Evolutionary conservation across 2,329 filamentous ascomycete species (phyloP).

Genomic region (Cryphonectria nitschkei): DNA sequence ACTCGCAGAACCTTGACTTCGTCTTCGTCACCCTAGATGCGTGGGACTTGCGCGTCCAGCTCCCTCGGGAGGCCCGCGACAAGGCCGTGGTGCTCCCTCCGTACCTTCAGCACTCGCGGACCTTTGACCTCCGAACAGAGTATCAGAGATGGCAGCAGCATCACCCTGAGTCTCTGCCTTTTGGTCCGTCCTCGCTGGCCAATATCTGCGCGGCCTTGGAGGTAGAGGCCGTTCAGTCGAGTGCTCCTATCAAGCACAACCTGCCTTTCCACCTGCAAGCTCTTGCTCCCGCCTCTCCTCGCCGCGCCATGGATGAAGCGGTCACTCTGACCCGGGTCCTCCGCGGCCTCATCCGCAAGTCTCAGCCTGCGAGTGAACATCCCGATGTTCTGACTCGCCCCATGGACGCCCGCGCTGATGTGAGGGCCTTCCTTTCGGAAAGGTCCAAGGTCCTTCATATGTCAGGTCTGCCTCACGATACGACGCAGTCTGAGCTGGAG

Average conservation of each 20-base stretch:
- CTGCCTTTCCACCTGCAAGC: constrained; percentile 97
- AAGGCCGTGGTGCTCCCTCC: constrained; percentile 96
- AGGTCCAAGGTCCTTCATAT: constrained; percentile 98
- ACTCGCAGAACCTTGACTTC: constrained; percentile 91
- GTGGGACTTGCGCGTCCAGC: constrained; percentile 97
- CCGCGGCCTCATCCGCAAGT: constrained; percentile 91
- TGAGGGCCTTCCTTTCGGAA: constrained; percentile 93
- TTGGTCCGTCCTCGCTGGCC: constrained; percentile 90
- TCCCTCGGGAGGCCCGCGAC: constrained; percentile 95
- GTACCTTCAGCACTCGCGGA: constrained; percentile 96
- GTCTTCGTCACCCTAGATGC: constrained; percentile 98
- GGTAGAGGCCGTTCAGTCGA: constrained; percentile 96
- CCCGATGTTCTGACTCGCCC: constrained; percentile 92
- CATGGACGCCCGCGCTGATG: constrained; percentile 95
- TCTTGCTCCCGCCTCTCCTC: constrained; percentile 89
- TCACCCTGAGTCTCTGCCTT: constrained; percentile 95
- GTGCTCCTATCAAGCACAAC: constrained; percentile 98
- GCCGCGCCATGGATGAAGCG: constrained; percentile 96
- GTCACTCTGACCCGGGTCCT: constrained; percentile 92
- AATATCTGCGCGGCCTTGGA: constrained; percentile 99
- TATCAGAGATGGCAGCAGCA: constrained; percentile 99
- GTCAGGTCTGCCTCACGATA: constrained; percentile 96
- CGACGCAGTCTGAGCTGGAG: constrained; percentile 96
- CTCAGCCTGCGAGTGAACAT: constrained; percentile 89
- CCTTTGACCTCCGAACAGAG: constrained; percentile 94